These are phyloP conservation scores for Coemansia interrupta DNA, from an alignment of 192 early-diverging fungal genomes.

Conservation along the genomic window DNA sequence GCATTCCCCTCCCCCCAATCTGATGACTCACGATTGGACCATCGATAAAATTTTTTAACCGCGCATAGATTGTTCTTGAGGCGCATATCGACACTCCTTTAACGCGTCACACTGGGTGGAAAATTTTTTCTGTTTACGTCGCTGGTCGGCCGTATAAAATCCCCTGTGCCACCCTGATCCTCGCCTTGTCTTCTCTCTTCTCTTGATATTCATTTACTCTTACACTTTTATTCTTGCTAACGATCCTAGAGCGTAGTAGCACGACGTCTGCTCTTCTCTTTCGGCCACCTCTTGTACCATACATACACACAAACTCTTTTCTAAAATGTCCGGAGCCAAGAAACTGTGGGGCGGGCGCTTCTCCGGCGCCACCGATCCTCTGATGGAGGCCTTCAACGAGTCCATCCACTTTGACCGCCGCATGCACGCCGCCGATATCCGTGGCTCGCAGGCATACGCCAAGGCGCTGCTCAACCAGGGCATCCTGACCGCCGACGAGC, in stretches of 20 bases:
- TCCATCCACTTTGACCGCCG: constrained; percentile 91
- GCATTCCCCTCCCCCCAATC: too few relatives aligned
- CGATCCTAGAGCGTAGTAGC: not conserved
- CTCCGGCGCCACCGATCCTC: constrained; percentile 85
- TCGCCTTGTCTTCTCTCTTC: constrained; percentile 1
- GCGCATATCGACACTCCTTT: too few relatives aligned
- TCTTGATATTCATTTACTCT: not conserved
- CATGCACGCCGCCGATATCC: constrained; percentile 86
- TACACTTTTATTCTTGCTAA: not conserved
- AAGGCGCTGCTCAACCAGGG: constrained; percentile 68
- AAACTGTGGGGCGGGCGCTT: constrained; percentile 86
- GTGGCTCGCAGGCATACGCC: constrained; percentile 86
- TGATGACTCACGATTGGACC: not conserved
- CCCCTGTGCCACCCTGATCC: not conserved
- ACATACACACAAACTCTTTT: not conserved
- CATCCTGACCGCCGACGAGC: constrained; percentile 77
- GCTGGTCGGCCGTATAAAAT: not conserved
- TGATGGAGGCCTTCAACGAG: constrained; percentile 96
- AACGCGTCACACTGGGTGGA: not conserved
- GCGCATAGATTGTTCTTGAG: not conserved
- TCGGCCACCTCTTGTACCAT: not conserved
- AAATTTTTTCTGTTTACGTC: not conserved
- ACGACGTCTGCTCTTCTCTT: not conserved
- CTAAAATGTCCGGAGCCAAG: constrained; percentile 19
- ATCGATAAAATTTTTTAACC: not conserved